phyloP scores from a whole-genome alignment of 768 basidiomycete genomes.

The Favolaschia claudopus region DNA sequence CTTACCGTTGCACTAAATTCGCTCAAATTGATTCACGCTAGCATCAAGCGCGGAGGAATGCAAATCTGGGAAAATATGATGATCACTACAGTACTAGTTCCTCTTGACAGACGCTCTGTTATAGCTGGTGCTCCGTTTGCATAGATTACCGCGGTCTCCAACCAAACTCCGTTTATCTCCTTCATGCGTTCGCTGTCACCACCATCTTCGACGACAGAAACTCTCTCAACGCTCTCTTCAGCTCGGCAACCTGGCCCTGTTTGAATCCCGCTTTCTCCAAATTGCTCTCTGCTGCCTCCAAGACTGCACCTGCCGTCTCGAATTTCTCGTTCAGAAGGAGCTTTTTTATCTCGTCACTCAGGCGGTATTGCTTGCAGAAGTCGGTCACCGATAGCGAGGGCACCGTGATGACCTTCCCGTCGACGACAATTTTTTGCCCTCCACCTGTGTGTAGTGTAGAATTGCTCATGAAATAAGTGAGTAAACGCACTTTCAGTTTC shows the following conservation, averaged over 20 bases:
- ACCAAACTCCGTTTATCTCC: too few species aligned
- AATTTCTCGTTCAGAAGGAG: neutral
- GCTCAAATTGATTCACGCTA: too few species aligned
- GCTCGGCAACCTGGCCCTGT: neutral
- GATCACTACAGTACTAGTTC: too few species aligned
- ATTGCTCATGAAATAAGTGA: too few species aligned
- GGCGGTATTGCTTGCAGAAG: neutral
- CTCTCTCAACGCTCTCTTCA: constrained; percentile 1
- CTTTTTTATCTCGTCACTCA: neutral
- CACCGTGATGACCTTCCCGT: neutral
- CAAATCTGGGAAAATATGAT: too few species aligned
- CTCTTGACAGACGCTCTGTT: too few species aligned
- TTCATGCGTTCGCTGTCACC: neutral
- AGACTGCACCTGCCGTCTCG: neutral
- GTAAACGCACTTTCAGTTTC: too few species aligned
- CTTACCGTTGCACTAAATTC: too few species aligned
- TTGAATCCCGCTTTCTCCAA: neutral
- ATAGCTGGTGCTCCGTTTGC: too few species aligned
- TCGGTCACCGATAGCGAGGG: neutral
- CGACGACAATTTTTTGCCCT: neutral
- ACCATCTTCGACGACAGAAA: neutral
- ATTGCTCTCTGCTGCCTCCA: neutral
- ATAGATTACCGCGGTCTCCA: too few species aligned
- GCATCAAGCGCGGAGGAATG: too few species aligned
- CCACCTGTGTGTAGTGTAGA: too few species aligned